These are phyloP conservation scores for Ajuga chamaepitys DNA, from an alignment of 257 asterid species.

Conservation along the genomic window DNA sequence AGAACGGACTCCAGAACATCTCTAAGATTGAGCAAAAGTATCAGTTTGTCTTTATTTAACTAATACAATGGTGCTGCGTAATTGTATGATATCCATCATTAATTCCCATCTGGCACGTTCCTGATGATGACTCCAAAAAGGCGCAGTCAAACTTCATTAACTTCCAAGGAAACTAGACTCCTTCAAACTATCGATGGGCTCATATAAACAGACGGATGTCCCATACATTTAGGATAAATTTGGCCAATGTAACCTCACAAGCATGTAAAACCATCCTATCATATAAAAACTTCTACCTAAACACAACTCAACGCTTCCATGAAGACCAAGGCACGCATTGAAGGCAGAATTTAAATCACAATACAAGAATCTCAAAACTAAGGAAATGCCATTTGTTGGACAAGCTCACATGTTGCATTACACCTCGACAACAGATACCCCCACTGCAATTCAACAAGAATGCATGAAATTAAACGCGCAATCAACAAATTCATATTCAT, in stretches of 20 bases:
- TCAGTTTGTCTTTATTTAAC: no score
- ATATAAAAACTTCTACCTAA: conserved; percentile 8
- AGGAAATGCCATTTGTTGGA: conserved; percentile 9
- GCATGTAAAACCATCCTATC: neutral
- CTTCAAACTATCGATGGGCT: neutral
- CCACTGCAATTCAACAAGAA: conserved; percentile 34
- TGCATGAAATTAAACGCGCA: conserved; percentile 26
- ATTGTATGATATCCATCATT: neutral
- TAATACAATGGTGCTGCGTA: neutral
- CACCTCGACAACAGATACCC: conserved; percentile 15
- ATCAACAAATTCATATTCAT: conserved; percentile 13
- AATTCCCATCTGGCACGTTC: conserved; percentile 7
- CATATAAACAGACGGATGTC: neutral
- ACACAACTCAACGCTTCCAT: conserved; percentile 14
- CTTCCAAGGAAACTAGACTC: neutral
- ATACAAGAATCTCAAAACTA: conserved; percentile 21
- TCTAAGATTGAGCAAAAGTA: neutral
- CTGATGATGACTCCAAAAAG: neutral
- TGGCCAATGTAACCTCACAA: neutral
- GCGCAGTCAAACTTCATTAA: conserved; percentile 10
- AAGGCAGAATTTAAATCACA: conserved; percentile 13
- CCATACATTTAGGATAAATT: neutral
- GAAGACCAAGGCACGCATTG: conserved; percentile 11
- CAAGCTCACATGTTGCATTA: conserved; percentile 10
- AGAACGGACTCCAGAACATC: neutral